phyloP scores from a whole-genome alignment of 1,284 basidiomycete genomes.

The Entoloma clypeatum region DNA sequence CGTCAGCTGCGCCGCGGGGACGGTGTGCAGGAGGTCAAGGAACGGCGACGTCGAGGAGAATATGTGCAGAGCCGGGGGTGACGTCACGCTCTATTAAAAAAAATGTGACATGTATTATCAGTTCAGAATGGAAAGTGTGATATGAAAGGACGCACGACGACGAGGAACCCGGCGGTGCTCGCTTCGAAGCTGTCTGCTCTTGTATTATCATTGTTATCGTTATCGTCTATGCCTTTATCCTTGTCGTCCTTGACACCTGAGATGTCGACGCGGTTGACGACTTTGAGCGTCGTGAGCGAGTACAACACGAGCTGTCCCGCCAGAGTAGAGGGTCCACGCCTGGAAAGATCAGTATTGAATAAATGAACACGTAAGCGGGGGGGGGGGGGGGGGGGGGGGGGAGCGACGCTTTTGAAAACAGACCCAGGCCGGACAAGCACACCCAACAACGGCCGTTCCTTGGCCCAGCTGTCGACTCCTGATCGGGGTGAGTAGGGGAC shows the following conservation, averaged over 20 bases:
- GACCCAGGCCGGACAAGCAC: too few relatives aligned
- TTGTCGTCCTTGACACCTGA: background rate
- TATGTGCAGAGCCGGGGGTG: constrained; percentile 54
- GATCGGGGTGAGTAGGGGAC: too few relatives aligned
- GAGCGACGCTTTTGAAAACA: too few relatives aligned
- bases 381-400: too few relatives aligned
- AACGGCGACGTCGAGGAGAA: constrained; percentile 53
- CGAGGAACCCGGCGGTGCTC: constrained; percentile 47
- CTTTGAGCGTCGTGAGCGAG: constrained; percentile 53
- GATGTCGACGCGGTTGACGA: constrained; percentile 44
- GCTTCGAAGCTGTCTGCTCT: constrained; percentile 44
- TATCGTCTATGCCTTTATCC: background rate
- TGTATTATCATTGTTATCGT: constrained; percentile 33
- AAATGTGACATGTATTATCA: too few relatives aligned
- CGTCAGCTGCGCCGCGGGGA: constrained; percentile 44
- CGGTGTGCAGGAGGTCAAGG: constrained; percentile 48
- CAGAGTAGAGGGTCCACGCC: too few relatives aligned
- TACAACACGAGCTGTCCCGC: constrained; percentile 50
- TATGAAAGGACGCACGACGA: constrained; percentile 46
- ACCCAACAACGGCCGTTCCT: too few relatives aligned
- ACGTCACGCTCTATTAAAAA: constrained; percentile 46
- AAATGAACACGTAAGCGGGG: too few relatives aligned
- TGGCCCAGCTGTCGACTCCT: too few relatives aligned
- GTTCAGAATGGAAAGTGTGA: constrained; percentile 2
- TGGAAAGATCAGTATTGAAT: too few relatives aligned